Evolutionary conservation across 1,284 basidiomycete genomes (phyloP).

Genomic region (Sanghuangporus baumii): DNA sequence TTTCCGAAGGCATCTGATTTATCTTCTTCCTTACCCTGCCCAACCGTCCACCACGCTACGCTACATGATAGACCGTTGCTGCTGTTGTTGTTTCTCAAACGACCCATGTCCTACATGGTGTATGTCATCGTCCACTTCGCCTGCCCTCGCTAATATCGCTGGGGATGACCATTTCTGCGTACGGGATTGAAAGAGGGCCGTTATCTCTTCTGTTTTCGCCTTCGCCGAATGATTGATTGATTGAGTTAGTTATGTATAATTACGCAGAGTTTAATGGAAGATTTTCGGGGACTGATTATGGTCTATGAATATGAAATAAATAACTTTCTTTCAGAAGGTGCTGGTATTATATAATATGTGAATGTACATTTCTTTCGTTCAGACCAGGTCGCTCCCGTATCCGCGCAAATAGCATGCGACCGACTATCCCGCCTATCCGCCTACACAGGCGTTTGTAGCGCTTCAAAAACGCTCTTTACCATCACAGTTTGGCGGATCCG

Average conservation of each 20-base stretch:
- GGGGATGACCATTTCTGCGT: neutral
- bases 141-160: neutral
- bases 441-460: too few species aligned
- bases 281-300: neutral
- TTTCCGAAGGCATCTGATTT: neutral
- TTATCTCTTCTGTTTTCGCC: too few species aligned
- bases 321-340: neutral
- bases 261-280: neutral
- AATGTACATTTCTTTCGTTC: too few species aligned
- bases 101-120: neutral
- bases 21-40: neutral
- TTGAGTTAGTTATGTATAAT: constrained; percentile 7
- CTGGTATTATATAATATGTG: too few species aligned
- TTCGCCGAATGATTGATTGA: too few species aligned
- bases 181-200: neutral
- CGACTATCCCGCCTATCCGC: too few species aligned
- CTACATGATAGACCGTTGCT: neutral
- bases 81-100: too few species aligned
- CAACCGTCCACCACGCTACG: neutral
- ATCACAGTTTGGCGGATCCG: too few species aligned
- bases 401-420: too few species aligned
- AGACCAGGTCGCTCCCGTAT: too few species aligned
- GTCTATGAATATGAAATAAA: neutral
- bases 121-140: neutral
- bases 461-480: too few species aligned